Base-by-base conservation (phyloP, 2,329 filamentous ascomycete species). In the Cytospora piceae region DNA sequence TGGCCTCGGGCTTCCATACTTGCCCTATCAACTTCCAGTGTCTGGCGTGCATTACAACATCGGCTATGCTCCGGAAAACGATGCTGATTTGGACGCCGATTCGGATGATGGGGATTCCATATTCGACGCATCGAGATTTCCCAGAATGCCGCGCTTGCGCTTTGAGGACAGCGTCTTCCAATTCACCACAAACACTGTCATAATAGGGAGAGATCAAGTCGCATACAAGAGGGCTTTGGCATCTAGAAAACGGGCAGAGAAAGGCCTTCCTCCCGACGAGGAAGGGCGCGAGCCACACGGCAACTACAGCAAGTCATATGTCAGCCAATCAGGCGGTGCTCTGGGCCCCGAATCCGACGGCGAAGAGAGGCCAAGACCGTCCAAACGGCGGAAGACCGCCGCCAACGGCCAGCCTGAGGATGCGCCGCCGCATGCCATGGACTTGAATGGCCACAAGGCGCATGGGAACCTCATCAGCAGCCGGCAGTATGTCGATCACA, bases 261-360 rank as follows among this genome's bases (percentile, higher is more conserved):
- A 76, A 53, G 83, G 83, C 8, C 74, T 87, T 67, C 83, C 84
- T 55, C 79, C 83, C 39, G 79, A 51, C 1, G 9, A 80, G 83
- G 56, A 79, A 78, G 57, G 78, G 81, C 37, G 83, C 20, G 22
- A 42, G 85, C 69, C 79, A 80, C 68, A 79, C 3, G 53, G 79
- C 70, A 86, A 85, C 68, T 86, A 85, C 72, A 85, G 82, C 77
- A 86, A 85, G 78, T 85, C 87, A 60, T 89, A 89, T 70, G 84
- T 90, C 74, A 90, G 87, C 74, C 87, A 90, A 71, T 86, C 87
- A 73, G 88, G 88, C 70, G 89, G 89, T 63, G 90, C 91, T 78
- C 78, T 91, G 54, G 87, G 86, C 0, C 85, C 86, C 3, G 83
- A 86, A 72, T 86, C 85, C 8, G 85, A 88, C 65, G 82, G 81